phyloP scores from a whole-genome alignment of 1,284 basidiomycete genomes.

The Phellopilus nigrolimitatus region DNA sequence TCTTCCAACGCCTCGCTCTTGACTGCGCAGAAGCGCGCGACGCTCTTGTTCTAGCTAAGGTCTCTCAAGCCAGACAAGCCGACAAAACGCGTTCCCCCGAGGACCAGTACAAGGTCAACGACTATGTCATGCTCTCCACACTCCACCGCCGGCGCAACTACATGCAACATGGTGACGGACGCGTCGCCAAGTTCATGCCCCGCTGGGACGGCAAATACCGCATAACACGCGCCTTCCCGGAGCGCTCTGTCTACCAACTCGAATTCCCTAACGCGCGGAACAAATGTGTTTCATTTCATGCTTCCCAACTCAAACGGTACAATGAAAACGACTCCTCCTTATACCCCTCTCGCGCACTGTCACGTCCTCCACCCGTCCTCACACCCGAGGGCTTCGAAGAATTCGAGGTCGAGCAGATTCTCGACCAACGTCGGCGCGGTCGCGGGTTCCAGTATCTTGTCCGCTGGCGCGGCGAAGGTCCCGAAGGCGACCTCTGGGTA shows the following conservation, averaged over 20 bases:
- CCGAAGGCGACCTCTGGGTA: conserved; percentile 23
- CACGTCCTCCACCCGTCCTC: background rate
- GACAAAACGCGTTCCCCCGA: conserved; percentile 20
- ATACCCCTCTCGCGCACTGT: conserved; percentile 1
- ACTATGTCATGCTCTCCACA: conserved; percentile 23
- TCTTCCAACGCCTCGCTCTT: background rate
- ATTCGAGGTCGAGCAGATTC: conserved; percentile 6
- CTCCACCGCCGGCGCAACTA: conserved; percentile 19
- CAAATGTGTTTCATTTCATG: conserved; percentile 26
- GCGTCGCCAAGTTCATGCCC: conserved; percentile 29
- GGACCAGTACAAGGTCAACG: conserved; percentile 16
- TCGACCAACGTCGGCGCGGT: conserved; percentile 4
- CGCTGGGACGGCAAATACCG: conserved; percentile 26
- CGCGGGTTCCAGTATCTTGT: conserved; percentile 13
- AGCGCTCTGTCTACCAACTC: conserved; percentile 26
- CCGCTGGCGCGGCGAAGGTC: conserved; percentile 18
- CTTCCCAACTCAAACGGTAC: conserved; percentile 13
- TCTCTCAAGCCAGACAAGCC: conserved; percentile 21
- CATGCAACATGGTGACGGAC: conserved; percentile 15
- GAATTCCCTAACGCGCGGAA: conserved; percentile 20
- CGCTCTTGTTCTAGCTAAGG: conserved; percentile 5
- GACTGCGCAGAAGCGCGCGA: background rate
- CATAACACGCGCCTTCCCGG: conserved; percentile 19
- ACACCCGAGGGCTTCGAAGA: conserved; percentile 8
- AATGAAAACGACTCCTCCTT: background rate